These are phyloP conservation scores for Boletus semigastroideus DNA, from an alignment of 1,284 basidiomycete genomes.

Conservation along the genomic window DNA sequence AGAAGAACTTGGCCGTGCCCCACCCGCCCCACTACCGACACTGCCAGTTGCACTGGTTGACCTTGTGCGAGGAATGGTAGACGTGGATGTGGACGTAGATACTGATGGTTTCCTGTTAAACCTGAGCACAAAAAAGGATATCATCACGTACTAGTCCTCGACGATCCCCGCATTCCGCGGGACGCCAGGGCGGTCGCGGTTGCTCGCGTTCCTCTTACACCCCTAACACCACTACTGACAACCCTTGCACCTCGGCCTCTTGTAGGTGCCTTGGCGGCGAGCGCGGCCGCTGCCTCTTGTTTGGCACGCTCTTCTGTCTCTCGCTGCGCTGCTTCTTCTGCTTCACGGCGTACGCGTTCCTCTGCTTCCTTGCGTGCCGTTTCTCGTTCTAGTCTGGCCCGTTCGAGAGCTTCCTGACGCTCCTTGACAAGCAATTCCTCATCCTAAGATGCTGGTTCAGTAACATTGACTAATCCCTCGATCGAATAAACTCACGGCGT, in stretches of 20 bases:
- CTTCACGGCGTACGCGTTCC: slow-evolving; percentile 48
- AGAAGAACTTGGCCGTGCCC: slow-evolving; percentile 26
- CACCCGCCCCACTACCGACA: slow-evolving; percentile 15
- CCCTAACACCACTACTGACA: slow-evolving; percentile 48
- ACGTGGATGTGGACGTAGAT: slow-evolving; percentile 12
- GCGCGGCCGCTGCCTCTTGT: slow-evolving; percentile 23
- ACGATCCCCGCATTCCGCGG: slow-evolving; percentile 33
- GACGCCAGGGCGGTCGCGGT: slow-evolving; percentile 35
- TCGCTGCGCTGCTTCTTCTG: slow-evolving; percentile 37
- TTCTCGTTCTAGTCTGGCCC: slow-evolving; percentile 46
- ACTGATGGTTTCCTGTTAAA: slow-evolving; percentile 17
- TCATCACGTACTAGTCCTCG: slow-evolving; percentile 23
- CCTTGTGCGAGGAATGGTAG: slow-evolving; percentile 24
- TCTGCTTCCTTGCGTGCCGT: slow-evolving; percentile 48
- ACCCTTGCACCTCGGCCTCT: slow-evolving; percentile 36
- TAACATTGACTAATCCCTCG: background rate
- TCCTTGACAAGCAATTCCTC: slow-evolving; percentile 53
- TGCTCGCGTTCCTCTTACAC: slow-evolving; percentile 55
- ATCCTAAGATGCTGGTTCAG: slow-evolving; percentile 46
- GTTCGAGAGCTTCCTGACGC: slow-evolving; percentile 46
- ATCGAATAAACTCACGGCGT: slow-evolving; percentile 48
- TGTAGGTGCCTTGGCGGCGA: slow-evolving; percentile 23
- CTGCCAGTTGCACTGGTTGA: slow-evolving; percentile 31
- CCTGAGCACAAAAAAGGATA: background rate
- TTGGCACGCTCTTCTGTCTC: slow-evolving; percentile 34